Evolutionary conservation across 1,284 basidiomycete genomes (phyloP).

Genomic region (Leccinum angustisporum): DNA sequence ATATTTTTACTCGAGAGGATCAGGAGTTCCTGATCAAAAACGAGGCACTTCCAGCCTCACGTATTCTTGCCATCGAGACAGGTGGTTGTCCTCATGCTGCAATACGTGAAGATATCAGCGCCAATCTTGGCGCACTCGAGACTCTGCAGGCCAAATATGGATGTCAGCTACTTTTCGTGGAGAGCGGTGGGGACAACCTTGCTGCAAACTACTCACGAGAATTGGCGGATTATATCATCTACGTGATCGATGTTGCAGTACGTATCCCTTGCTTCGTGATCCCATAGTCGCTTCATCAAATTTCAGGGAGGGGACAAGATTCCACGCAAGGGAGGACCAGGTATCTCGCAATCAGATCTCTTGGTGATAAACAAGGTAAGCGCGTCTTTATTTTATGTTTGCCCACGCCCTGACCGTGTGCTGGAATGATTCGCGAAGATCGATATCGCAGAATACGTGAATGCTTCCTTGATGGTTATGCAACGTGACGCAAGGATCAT

Average conservation of each 20-base stretch:
- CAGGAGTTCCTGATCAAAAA: conserved; percentile 97
- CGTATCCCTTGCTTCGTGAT: conserved; percentile 25
- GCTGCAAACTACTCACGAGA: conserved; percentile 96
- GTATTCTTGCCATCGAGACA: conserved; percentile 96
- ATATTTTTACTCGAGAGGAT: conserved; percentile 97
- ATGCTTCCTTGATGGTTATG: conserved; percentile 95
- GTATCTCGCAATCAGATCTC: conserved; percentile 93
- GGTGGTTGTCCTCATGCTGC: conserved; percentile 95
- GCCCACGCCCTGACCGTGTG: not conserved
- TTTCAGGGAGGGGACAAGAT: conserved; percentile 93
- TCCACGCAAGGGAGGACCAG: conserved; percentile 95
- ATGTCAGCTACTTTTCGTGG: conserved; percentile 88
- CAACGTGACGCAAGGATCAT: conserved; percentile 89
- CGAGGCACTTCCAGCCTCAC: conserved; percentile 79
- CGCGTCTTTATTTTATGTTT: not conserved
- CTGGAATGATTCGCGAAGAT: conserved; percentile 51
- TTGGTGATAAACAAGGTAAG: conserved; percentile 92
- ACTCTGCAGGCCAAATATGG: conserved; percentile 89
- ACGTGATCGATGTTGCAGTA: conserved; percentile 85
- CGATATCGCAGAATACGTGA: conserved; percentile 91
- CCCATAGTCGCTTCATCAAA: conserved; percentile 9
- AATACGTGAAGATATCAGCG: conserved; percentile 95
- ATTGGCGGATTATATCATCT: conserved; percentile 96
- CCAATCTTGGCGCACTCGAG: conserved; percentile 94
- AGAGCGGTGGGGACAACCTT: conserved; percentile 95